Evolutionary conservation across 1,284 basidiomycete genomes (phyloP), one percentile per base, ranked within the genome.

Genomic region (Entoloma clypeatum): DNA sequence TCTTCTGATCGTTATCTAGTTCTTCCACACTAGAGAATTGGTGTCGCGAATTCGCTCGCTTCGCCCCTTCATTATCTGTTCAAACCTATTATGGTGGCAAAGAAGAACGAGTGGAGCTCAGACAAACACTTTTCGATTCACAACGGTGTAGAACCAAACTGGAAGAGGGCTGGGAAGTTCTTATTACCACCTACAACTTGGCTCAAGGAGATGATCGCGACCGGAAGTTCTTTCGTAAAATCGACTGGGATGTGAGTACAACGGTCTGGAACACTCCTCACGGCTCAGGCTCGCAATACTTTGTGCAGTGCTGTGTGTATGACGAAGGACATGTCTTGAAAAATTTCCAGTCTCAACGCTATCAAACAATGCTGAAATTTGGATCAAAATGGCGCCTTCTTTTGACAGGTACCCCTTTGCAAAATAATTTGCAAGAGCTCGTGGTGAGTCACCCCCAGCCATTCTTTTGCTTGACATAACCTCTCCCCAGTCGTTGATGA

Each of bases 21-120:
- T 93, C 94, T 1, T 99, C 95, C 2, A 98, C 94, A 0, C 69
- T 99, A 16, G 96, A 99, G 64, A 99, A 99, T 58, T 99, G 96
- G 96, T 87, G 89, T 60, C 80, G 96, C 49, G 96, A 99, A 64
- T 97, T 99, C 59, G 77, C 81, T 26, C 81, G 82, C 31, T 99
- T 99, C 56, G 90, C 89, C 1, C 92, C 93, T 0, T 74, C 72
- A 4, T 84, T 99, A 59, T 71, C 78, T n/a, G 81, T 97, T 8
- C 81, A 88, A 58, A 88, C 90, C 10, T 99, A 99, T 62, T 99
- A 98, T 54, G 96, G 92, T 6, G 77, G 80, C 24, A 95, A 97
- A 67, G 81, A 85, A 17, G 93, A 98, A 38, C 82, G 96, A n/a
- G 71, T 77, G 3, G 68, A 71, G 42, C 71, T 96, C 25, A 79